Percentiles rank a stretch among this genome's conserved stretches.
Conservation (phyloP, 1,139 yeast genomes). For the Pichia sp. region DNA sequence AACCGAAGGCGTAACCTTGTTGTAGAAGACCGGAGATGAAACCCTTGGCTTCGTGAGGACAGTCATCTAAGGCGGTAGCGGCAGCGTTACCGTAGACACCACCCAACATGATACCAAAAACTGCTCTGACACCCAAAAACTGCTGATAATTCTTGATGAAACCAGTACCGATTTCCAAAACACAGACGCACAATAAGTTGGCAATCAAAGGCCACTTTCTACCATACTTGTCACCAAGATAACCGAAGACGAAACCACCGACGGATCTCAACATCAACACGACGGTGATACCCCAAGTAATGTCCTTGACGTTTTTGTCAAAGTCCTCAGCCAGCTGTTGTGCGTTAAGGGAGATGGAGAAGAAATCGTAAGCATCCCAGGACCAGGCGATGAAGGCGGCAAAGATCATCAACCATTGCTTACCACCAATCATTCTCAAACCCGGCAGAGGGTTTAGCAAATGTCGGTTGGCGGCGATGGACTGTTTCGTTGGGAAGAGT, state of each 20-base stretch:
- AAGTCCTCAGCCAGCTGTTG: slow-evolving; percentile 52
- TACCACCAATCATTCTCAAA: slow-evolving; percentile 40
- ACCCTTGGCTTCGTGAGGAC: slow-evolving; percentile 61
- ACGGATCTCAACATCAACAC: slow-evolving; percentile 75
- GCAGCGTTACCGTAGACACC: slow-evolving; percentile 68
- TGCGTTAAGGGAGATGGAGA: slow-evolving; percentile 62
- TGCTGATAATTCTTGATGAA: slow-evolving; percentile 61
- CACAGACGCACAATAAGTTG: slow-evolving; percentile 50
- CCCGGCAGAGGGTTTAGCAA: slow-evolving; percentile 55
- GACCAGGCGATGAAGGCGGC: slow-evolving; percentile 73
- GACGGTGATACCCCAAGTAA: slow-evolving; percentile 78
- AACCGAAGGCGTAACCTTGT: slow-evolving; percentile 73
- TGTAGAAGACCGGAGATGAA: slow-evolving; percentile 64
- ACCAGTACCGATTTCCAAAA: slow-evolving; percentile 68
- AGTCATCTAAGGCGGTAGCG: slow-evolving; percentile 64
- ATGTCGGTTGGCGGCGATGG: slow-evolving; percentile 30
- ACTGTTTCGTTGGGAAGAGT: slow-evolving; percentile 39
- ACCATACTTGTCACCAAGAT: slow-evolving; percentile 64
- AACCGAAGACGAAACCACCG: slow-evolving; percentile 73
- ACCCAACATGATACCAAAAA: slow-evolving; percentile 69
- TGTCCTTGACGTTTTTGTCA: slow-evolving; percentile 45
- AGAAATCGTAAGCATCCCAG: slow-evolving; percentile 77
- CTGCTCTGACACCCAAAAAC: slow-evolving; percentile 66
- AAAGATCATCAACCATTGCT: slow-evolving; percentile 60
- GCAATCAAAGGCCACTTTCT: slow-evolving; percentile 65